phyloP scores from a whole-genome alignment of 768 basidiomycete species.

The Hygrocybe punicea region DNA sequence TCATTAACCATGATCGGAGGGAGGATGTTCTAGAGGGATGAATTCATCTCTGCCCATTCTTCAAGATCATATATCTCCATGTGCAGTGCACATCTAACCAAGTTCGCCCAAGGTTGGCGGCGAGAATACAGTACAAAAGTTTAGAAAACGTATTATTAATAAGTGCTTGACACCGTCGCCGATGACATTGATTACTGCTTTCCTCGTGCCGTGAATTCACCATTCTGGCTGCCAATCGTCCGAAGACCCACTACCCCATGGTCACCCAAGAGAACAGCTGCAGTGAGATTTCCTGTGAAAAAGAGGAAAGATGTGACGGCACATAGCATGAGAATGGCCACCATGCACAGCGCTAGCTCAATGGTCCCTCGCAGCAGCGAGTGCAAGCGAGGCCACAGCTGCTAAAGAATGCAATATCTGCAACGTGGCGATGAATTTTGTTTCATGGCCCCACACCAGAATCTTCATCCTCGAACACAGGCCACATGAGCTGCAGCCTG shows the following conservation, averaged over 20 bases:
- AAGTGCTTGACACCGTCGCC: conserved; percentile 66
- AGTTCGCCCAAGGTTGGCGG: no score
- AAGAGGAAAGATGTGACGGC: neutral
- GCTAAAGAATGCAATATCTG: conserved; percentile 89
- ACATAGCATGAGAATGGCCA: conserved; percentile 78
- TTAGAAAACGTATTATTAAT: no score
- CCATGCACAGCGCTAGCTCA: conserved; percentile 88
- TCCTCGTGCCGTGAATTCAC: conserved; percentile 95
- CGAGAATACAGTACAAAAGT: no score
- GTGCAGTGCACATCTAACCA: no score
- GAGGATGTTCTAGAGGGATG: no score
- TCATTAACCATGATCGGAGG: no score
- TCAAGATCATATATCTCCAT: no score
- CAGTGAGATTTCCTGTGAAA: neutral
- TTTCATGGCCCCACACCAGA: conserved; percentile 49
- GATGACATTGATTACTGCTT: conserved; percentile 79
- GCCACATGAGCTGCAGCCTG: conserved; percentile 78
- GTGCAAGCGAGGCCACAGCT: conserved; percentile 85
- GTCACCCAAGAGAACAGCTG: conserved; percentile 49
- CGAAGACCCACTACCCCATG: conserved; percentile 87
- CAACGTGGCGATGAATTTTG: conserved; percentile 1
- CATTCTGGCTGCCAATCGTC: conserved; percentile 99
- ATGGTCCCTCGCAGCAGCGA: conserved; percentile 61
- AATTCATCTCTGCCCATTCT: no score
- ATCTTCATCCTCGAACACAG: conserved; percentile 88